Base-by-base conservation (phyloP, 495 filamentous ascomycete genomes). In the Podospora bellae-mahoneyi region DNA sequence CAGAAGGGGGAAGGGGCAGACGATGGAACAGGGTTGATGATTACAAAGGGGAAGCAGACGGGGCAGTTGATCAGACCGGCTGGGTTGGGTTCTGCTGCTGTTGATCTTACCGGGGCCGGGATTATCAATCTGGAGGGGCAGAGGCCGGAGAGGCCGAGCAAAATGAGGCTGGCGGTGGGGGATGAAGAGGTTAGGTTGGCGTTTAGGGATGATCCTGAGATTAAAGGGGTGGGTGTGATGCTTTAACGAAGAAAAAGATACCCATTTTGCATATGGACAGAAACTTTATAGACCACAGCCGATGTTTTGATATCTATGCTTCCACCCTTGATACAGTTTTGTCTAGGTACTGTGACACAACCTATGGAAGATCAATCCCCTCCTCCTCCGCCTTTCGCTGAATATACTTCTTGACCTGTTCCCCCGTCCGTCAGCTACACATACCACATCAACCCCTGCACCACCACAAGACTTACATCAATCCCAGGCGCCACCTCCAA, bases 161-260 rank as follows among this genome's bases (percentile, higher is more conserved):
- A 94, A 76, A 87, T 99, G 10, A 82, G 94, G 68, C 82, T 98
- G 64, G 85, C 92, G 32, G 90, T 97, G 67, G 89, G 90, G 1
- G 91, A 96, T 57, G 95, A 97, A 72, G 95, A 99, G 77, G 87
- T 99, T 0, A 89, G 89, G 76, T 80, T 88, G 68, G 95, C 96
- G 48, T 88, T 98, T 71, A 87, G 88, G 67, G 94, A 97, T 71
- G 95, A 99, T 83, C 85, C 84, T 7, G 92, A 97, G 78, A 90
- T 94, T 27, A 91, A 89, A 75, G 88, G 87, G 18, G 80, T 97
- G 69, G 92, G 82, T 54, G 74, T 84, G 59, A 69, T 77, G 64
- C 75, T 83, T 63, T 83, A 77, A 63, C 18, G 30, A 30, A 5
- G 16, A 54, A 13, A 60, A 19, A 69, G 34, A 69, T 69, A 69